These are phyloP conservation scores for Caryopteris hybrid DNA, from an alignment of 305 asterid genomes.

Conservation along the genomic window DNA sequence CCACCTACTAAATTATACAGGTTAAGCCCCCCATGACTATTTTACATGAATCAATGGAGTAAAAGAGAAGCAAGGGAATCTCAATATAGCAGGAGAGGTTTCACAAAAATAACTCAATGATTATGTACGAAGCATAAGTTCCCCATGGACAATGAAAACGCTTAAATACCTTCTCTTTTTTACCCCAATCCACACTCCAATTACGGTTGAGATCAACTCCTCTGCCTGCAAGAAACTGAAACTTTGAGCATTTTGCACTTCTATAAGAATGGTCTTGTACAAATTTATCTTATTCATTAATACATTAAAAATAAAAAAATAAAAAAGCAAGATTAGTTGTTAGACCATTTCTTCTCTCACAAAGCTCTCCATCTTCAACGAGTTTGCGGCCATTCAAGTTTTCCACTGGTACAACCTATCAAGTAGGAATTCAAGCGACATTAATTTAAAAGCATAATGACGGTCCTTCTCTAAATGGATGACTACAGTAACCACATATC, in stretches of 20 bases:
- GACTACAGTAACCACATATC: not conserved
- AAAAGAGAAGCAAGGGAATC: not conserved
- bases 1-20: not conserved
- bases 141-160: conserved; percentile 1
- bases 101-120: conserved; percentile 1
- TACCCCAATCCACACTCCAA: conserved; percentile 99
- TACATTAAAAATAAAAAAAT: not conserved
- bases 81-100: not conserved
- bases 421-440: conserved; percentile 17
- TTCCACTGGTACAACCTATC: conserved; percentile 86
- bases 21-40: not conserved
- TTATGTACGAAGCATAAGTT: not conserved
- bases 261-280: not conserved
- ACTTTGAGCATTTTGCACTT: conserved; percentile 13
- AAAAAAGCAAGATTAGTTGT: conserved; percentile 7
- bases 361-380: conserved; percentile 92
- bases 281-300: not conserved
- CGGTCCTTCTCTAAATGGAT: not conserved
- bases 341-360: conserved; percentile 95
- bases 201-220: conserved; percentile 97
- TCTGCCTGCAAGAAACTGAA: conserved; percentile 60
- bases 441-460: not conserved
- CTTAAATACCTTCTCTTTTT: conserved; percentile 77
- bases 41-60: not conserved
- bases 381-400: conserved; percentile 88